Conservation (phyloP, 2,329 filamentous ascomycete species). For the Ophiognomonia clavigignenti-juglandacearum region DNA sequence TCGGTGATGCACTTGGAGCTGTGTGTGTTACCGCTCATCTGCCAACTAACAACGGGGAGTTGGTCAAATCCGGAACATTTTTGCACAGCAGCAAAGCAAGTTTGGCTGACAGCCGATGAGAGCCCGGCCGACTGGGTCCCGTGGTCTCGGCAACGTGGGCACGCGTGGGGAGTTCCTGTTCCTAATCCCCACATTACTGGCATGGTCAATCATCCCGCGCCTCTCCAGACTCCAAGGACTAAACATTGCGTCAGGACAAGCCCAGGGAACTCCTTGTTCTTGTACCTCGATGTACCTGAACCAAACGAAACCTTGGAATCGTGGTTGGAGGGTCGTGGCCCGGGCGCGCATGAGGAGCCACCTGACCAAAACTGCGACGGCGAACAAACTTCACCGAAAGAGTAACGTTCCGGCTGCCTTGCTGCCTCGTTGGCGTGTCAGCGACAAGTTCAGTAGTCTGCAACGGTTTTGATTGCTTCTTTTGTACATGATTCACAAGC, state of each 20-base stretch:
- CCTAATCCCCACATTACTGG: constrained; percentile 12
- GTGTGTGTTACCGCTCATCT: no score
- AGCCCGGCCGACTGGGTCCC: no score
- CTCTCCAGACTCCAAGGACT: constrained; percentile 18
- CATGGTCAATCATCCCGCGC: constrained; percentile 14
- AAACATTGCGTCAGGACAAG: constrained; percentile 15
- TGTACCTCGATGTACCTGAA: constrained; percentile 14
- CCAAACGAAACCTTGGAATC: no score
- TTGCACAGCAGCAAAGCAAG: background rate
- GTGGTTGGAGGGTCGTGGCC: no score
- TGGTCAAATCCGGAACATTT: constrained; percentile 1
- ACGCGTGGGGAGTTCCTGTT: no score
- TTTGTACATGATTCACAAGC: no score
- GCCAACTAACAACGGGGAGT: no score
- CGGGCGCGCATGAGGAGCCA: constrained; percentile 4
- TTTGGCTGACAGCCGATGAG: no score
- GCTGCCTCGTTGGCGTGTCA: no score
- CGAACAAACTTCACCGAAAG: background rate
- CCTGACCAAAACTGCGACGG: constrained; percentile 5
- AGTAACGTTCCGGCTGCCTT: background rate
- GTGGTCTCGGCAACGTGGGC: background rate
- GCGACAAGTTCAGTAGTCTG: no score
- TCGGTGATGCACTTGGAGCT: no score
- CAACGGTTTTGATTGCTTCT: no score
- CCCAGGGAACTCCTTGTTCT: background rate